Percentiles rank a stretch among this genome's conserved stretches.
These are phyloP conservation scores for Trifolium repens DNA, from an alignment of 306 rosid genomes.

Conservation along the genomic window DNA sequence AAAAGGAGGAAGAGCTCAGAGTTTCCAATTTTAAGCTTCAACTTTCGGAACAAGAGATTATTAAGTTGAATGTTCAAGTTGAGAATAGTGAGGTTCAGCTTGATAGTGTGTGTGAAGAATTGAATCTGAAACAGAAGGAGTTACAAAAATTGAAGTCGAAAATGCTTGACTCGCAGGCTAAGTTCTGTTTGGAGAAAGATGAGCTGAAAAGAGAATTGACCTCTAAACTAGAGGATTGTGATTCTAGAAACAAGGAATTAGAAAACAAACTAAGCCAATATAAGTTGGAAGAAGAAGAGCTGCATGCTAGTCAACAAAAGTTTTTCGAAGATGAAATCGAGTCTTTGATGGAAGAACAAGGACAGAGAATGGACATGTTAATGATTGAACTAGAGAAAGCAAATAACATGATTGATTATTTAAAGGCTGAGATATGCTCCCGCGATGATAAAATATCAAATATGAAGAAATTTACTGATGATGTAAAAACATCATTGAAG, in stretches of 20 bases:
- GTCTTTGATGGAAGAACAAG: slow-evolving; percentile 58
- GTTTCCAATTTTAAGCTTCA: too few relatives aligned
- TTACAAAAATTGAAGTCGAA: too few relatives aligned
- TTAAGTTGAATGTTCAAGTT: too few relatives aligned
- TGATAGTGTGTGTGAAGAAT: too few relatives aligned
- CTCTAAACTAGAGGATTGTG: slow-evolving; percentile 46
- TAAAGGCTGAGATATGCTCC: slow-evolving; percentile 53
- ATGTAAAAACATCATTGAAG: slow-evolving; percentile 38
- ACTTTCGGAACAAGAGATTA: too few relatives aligned
- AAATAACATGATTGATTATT: slow-evolving; percentile 45
- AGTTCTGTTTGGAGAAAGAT: neutral
- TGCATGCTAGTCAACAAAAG: too few relatives aligned
- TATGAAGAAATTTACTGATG: slow-evolving; percentile 49
- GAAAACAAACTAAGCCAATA: slow-evolving; percentile 44
- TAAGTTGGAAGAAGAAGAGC: slow-evolving; percentile 52
- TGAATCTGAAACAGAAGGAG: too few relatives aligned
- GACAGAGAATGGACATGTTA: slow-evolving; percentile 52
- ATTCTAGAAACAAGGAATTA: slow-evolving; percentile 36
- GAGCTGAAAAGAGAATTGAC: neutral
- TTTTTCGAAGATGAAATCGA: slow-evolving; percentile 57
- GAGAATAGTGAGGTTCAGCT: too few relatives aligned
- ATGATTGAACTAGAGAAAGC: slow-evolving; percentile 61
- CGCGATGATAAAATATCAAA: slow-evolving; percentile 55
- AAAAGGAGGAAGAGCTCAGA: too few relatives aligned
- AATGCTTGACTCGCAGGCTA: too few relatives aligned